phyloP scores from a whole-genome alignment of 2,329 filamentous ascomycete species.

The Botryosphaeria dothidea region DNA sequence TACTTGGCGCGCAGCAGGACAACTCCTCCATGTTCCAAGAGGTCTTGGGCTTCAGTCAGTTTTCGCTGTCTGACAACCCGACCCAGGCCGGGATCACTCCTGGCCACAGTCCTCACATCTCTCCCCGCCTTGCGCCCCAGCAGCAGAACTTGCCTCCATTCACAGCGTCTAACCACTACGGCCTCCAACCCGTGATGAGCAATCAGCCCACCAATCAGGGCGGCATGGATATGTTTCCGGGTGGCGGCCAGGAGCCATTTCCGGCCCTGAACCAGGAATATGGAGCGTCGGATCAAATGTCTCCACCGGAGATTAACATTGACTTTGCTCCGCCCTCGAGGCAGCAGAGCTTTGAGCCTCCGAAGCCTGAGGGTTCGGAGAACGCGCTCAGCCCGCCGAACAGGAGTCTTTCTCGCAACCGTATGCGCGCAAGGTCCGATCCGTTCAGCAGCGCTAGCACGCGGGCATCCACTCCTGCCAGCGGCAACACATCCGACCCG shows the following conservation, averaged over 20 bases:
- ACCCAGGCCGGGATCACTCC: slow-evolving; percentile 55
- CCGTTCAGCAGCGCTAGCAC: slow-evolving; percentile 54
- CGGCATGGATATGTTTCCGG: slow-evolving; percentile 54
- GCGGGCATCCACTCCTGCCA: slow-evolving; percentile 44
- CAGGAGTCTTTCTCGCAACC: slow-evolving; percentile 56
- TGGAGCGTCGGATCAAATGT: slow-evolving; percentile 72
- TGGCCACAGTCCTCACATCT: slow-evolving; percentile 70
- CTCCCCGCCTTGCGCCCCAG: slow-evolving; percentile 67
- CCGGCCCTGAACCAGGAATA: slow-evolving; percentile 54
- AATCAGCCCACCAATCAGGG: slow-evolving; percentile 49
- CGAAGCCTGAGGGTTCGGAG: slow-evolving; percentile 59
- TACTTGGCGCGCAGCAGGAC: slow-evolving; percentile 73
- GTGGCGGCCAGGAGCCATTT: slow-evolving; percentile 49
- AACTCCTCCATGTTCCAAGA: slow-evolving; percentile 70
- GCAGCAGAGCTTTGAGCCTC: slow-evolving; percentile 65
- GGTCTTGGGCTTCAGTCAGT: slow-evolving; percentile 73
- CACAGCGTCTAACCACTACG: slow-evolving; percentile 46
- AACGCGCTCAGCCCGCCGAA: slow-evolving; percentile 85
- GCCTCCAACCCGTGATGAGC: slow-evolving; percentile 48
- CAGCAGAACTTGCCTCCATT: slow-evolving; percentile 59
- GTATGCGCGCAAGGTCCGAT: slow-evolving; percentile 62
- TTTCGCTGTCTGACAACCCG: slow-evolving; percentile 71
- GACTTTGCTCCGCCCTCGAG: slow-evolving; percentile 79
- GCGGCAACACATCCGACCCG: slow-evolving; percentile 27
- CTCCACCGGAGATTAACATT: slow-evolving; percentile 92